A percentile compares a stretch with the other conserved stretches of the same genome.
These are phyloP conservation scores for Microcera coccophila DNA, from an alignment of 2,329 filamentous ascomycete species.

Conservation along the genomic window DNA sequence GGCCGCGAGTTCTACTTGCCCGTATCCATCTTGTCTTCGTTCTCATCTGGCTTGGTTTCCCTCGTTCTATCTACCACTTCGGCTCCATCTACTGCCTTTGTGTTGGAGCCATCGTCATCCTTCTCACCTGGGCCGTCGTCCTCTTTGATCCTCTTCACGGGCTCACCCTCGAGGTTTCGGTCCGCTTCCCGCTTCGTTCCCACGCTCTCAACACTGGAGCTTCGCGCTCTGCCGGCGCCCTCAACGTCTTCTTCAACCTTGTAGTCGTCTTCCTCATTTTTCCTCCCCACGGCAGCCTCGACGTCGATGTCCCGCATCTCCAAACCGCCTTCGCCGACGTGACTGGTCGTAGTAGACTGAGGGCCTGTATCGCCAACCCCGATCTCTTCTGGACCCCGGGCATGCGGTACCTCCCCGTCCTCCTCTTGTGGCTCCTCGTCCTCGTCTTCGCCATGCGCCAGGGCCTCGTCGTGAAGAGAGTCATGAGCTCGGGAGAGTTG, in stretches of 20 bases:
- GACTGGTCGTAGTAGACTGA: constrained; percentile 48
- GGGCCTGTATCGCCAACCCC: constrained; percentile 84
- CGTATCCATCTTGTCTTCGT: constrained; percentile 25
- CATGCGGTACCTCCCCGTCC: constrained; percentile 67
- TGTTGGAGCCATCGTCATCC: constrained; percentile 10
- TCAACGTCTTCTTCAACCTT: constrained; percentile 19
- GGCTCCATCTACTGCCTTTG: neutral
- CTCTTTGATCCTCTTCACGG: constrained; percentile 47
- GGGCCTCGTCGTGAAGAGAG: constrained; percentile 25
- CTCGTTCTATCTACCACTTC: constrained; percentile 2
- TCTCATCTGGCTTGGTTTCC: constrained; percentile 15
- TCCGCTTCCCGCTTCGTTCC: constrained; percentile 56
- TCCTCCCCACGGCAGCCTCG: constrained; percentile 58
- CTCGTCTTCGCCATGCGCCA: constrained; percentile 23
- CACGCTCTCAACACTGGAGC: constrained; percentile 30
- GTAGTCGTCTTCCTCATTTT: constrained; percentile 31
- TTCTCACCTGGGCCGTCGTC: constrained; percentile 13
- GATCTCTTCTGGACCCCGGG: constrained; percentile 77
- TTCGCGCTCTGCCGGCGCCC: constrained; percentile 27
- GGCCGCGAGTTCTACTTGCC: constrained; percentile 4
- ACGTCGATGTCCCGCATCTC: constrained; percentile 56
- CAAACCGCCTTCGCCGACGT: constrained; percentile 39
- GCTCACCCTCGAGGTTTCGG: constrained; percentile 40
- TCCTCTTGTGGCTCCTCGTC: constrained; percentile 38
- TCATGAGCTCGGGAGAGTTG: constrained; percentile 50